Evolutionary conservation across 169 alveolate species (phyloP).

Genomic region (Eimeria zaria): DNA sequence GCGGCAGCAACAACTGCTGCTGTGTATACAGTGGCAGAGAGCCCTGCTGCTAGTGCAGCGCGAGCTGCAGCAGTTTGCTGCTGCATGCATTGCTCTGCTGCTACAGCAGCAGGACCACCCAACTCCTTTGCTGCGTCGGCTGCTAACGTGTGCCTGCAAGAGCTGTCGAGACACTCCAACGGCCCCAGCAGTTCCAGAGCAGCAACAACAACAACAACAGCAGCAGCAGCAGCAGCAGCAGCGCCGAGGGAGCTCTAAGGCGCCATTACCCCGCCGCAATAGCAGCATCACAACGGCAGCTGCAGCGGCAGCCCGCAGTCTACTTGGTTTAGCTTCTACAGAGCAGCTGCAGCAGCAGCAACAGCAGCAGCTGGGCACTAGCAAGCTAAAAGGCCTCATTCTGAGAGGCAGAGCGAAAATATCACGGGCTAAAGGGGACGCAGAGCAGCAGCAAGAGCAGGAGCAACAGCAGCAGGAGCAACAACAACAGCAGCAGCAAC

Average conservation of each 20-base stretch:
- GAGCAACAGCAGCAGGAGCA: too few relatives aligned
- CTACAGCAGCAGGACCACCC: constrained; percentile 69
- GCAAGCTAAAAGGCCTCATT: constrained; percentile 30
- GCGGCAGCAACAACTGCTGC: constrained; percentile 52
- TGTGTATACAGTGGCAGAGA: constrained; percentile 52
- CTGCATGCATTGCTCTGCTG: constrained; percentile 42
- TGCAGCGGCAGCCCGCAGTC: constrained; percentile 66
- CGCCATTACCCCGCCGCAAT: constrained; percentile 25
- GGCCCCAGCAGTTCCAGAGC: neutral
- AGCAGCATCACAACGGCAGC: constrained; percentile 62
- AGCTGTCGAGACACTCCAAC: neutral
- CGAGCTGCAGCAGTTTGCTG: constrained; percentile 66
- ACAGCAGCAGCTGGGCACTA: constrained; percentile 23
- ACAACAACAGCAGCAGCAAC: neutral
- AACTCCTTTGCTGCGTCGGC: constrained; percentile 18
- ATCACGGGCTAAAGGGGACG: neutral
- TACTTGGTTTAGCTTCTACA: constrained; percentile 2
- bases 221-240: constrained; percentile 45
- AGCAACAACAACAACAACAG: constrained; percentile 27
- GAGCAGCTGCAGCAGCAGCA: constrained; percentile 49
- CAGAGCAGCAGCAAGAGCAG: constrained; percentile 17
- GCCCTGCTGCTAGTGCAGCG: constrained; percentile 69
- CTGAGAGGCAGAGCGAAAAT: constrained; percentile 35
- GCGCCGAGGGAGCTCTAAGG: neutral
- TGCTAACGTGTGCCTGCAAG: constrained; percentile 45